These are phyloP conservation scores for Paspalum vaginatum DNA, from an alignment of 176 grass and related monocot species.

Conservation along the genomic window DNA sequence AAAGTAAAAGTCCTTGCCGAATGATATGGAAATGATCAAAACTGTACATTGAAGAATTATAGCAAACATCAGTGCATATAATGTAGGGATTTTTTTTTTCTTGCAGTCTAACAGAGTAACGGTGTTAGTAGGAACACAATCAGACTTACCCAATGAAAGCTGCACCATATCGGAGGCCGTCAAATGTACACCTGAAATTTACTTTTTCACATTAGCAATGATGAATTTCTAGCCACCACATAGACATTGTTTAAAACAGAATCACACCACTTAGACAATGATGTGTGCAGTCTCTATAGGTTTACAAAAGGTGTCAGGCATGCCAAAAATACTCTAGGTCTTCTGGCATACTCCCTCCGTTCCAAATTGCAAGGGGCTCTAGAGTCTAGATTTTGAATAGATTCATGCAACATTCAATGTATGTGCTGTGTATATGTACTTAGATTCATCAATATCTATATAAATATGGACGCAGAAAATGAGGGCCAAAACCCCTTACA, in stretches of 20 bases:
- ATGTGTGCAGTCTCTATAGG: background rate
- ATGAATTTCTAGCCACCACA: conserved; percentile 22
- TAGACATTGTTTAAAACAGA: conserved; percentile 13
- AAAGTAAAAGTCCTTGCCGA: conserved; percentile 83
- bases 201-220: conserved; percentile 29
- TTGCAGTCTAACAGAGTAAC: conserved; percentile 1
- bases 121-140: conserved; percentile 20
- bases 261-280: background rate
- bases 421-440: too few relatives aligned
- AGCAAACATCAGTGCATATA: conserved; percentile 29
- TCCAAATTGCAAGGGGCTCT: too few relatives aligned
- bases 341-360: background rate
- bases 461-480: too few relatives aligned
- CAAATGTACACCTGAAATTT: conserved; percentile 89
- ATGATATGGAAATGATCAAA: conserved; percentile 95
- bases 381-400: too few relatives aligned
- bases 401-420: too few relatives aligned
- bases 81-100: conserved; percentile 12
- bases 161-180: conserved; percentile 92
- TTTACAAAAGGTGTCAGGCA: conserved; percentile 5
- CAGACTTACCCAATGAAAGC: conserved; percentile 87
- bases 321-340: background rate
- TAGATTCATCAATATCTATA: too few relatives aligned
- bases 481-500: too few relatives aligned
- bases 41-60: conserved; percentile 53